Evolutionary conservation across 768 basidiomycete species (phyloP), one percentile per base, ranked within the genome.

Genomic region (Mycena indigotica): DNA sequence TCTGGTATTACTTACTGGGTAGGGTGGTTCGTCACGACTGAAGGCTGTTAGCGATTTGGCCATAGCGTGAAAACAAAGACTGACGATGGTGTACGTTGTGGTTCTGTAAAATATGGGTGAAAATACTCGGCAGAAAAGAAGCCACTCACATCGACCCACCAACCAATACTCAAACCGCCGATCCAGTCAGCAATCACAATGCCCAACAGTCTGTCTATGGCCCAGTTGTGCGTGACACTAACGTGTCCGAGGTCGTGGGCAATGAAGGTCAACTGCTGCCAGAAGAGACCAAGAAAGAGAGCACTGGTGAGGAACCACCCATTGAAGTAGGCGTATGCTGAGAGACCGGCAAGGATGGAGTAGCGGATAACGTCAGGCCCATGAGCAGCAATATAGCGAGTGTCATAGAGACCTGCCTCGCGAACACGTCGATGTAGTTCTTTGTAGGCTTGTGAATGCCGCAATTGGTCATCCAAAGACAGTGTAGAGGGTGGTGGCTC

Each of bases 1-100:
- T n/a, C n/a, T n/a, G n/a, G n/a, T n/a, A 74, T 87, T 15, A 26
- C 46, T 58, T 79, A 95, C 87, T 99, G 97, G 45, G 95, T 88
- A 4, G 94, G 95, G 63, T 98, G 93, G 68, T 98, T 98, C n/a
- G 96, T 90, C 52, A 98, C 93, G 51, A 98, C 95, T 97, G 64
- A 3, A 32, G 28, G 52, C 50, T 55, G 55, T 25, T 28, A 62
- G 28, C 67, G 49, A 63, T 55, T 40, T 55, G 45, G 58, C 58
- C 21, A 53, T 53, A 53, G 50, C 35, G 28, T 19, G 28, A 56
- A 46, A 29, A 52, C 41, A 41, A 39, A 26, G 23, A 83, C 95
- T 79, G 69, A 94, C 94, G 79, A 74, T 98, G 95, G 76, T 98
- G 95, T 46, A 95, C 86, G 66, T 98, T 97, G 70, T 99, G 97